These are phyloP conservation scores for Talaromyces nanjingensis DNA, from an alignment of 495 filamentous ascomycete species.

Conservation along the genomic window DNA sequence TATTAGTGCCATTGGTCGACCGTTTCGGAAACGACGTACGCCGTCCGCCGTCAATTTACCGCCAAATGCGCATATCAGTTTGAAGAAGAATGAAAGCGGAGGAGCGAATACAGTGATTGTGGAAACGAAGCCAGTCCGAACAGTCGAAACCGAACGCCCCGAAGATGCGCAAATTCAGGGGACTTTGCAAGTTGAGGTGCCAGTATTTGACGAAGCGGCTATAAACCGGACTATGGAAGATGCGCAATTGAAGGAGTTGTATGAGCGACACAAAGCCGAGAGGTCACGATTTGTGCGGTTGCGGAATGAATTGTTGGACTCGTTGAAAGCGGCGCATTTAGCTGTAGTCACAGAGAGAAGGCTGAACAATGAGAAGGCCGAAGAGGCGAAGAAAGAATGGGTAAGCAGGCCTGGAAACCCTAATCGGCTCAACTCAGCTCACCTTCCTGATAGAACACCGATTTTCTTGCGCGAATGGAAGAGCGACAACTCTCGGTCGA, in stretches of 20 bases:
- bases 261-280: constrained; percentile 48
- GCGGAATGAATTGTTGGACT: constrained; percentile 26
- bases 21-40: constrained; percentile 30
- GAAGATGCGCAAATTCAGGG: not conserved
- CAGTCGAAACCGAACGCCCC: not conserved
- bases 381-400: constrained; percentile 49
- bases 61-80: constrained; percentile 21
- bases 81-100: constrained; percentile 21
- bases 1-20: constrained; percentile 32
- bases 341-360: constrained; percentile 23
- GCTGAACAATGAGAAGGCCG: constrained; percentile 25
- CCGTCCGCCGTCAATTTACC: constrained; percentile 26
- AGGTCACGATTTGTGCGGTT: constrained; percentile 52
- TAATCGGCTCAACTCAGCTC: constrained; percentile 27
- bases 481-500: constrained; percentile 70
- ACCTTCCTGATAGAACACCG: constrained; percentile 24
- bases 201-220: constrained; percentile 29
- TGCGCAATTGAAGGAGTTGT: constrained; percentile 43
- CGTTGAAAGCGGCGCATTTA: constrained; percentile 29
- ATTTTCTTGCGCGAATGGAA: constrained; percentile 55
- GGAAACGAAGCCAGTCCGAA: constrained; percentile 16
- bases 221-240: constrained; percentile 38
- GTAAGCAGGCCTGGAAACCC: constrained; percentile 31
- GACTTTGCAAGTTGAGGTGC: constrained; percentile 29
- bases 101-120: constrained; percentile 23